These are phyloP conservation scores for Xerocomus subilludens DNA, from an alignment of 1,284 basidiomycete species.

Conservation along the genomic window DNA sequence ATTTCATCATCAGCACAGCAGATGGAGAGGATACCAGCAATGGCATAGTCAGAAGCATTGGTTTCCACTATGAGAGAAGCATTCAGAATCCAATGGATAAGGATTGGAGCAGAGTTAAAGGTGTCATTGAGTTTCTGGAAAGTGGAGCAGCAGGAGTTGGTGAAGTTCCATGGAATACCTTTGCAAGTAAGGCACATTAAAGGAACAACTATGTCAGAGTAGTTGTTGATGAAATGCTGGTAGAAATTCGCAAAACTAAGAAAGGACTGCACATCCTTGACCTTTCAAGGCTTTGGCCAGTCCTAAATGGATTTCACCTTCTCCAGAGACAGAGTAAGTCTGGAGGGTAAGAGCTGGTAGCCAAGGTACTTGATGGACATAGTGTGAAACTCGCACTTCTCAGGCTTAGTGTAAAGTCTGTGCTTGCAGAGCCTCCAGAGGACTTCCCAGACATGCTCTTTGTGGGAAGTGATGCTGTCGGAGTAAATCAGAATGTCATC, in stretches of 20 bases:
- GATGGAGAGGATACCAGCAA: constrained; percentile 2
- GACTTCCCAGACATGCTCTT: not conserved
- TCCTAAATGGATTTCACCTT: not conserved
- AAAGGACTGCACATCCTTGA: too few species aligned
- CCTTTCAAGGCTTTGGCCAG: not conserved
- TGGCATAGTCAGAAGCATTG: not conserved
- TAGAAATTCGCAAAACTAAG: not conserved
- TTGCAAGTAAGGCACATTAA: not conserved
- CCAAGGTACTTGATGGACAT: not conserved
- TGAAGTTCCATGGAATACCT: not conserved
- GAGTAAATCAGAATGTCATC: not conserved
- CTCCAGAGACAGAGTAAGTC: not conserved
- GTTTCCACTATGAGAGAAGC: too few species aligned
- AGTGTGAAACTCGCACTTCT: not conserved
- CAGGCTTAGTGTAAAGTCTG: not conserved
- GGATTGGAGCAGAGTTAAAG: not conserved
- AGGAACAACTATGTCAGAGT: not conserved
- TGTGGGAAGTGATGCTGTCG: not conserved
- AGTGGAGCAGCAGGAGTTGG: not conserved
- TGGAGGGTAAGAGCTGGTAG: too few species aligned
- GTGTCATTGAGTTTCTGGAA: not conserved
- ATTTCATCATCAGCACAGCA: not conserved
- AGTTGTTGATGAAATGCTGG: not conserved
- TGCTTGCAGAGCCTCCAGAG: not conserved
- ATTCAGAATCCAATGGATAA: too few species aligned